Percentiles rank a stretch among this genome's conserved stretches.
phyloP scores from a whole-genome alignment of 495 filamentous ascomycete species.

The Penicillium chermesinum region DNA sequence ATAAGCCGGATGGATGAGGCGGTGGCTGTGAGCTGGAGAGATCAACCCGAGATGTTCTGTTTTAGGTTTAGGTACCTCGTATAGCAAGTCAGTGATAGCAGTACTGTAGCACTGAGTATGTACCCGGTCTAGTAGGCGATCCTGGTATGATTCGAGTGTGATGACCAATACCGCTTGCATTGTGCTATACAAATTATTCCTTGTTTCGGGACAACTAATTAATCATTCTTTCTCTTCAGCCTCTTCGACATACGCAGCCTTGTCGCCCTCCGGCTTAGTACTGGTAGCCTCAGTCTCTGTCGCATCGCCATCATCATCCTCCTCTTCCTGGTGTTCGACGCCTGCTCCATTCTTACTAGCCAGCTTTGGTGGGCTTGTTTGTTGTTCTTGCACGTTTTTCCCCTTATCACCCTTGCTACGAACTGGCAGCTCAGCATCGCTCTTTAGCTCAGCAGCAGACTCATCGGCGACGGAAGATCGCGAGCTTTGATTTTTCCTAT shows the following conservation, averaged over 20 bases:
- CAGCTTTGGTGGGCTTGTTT: conserved; percentile 1
- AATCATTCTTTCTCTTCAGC: conserved; percentile 5
- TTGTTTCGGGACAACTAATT: neutral
- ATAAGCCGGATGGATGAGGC: no score
- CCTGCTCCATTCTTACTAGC: conserved; percentile 6
- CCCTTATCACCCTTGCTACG: conserved; percentile 16
- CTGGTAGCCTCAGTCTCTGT: conserved; percentile 17
- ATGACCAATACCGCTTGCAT: no score
- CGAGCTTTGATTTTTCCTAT: conserved; percentile 10
- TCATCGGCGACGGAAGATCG: conserved; percentile 18
- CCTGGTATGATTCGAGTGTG: no score
- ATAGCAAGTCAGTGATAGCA: no score
- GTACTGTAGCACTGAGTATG: no score
- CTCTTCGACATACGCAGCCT: conserved; percentile 19
- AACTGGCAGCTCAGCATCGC: conserved; percentile 16
- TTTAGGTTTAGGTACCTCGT: no score
- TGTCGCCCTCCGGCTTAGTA: neutral
- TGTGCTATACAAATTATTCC: neutral
- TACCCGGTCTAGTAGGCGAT: no score
- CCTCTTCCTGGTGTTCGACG: conserved; percentile 1
- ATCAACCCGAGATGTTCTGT: no score
- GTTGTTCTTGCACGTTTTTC: conserved; percentile 17
- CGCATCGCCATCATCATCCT: conserved; percentile 13
- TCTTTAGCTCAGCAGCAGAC: conserved; percentile 22
- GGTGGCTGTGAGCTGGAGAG: no score